Base-by-base conservation (phyloP, 208 protist species). In the Angomonas deanei region DNA sequence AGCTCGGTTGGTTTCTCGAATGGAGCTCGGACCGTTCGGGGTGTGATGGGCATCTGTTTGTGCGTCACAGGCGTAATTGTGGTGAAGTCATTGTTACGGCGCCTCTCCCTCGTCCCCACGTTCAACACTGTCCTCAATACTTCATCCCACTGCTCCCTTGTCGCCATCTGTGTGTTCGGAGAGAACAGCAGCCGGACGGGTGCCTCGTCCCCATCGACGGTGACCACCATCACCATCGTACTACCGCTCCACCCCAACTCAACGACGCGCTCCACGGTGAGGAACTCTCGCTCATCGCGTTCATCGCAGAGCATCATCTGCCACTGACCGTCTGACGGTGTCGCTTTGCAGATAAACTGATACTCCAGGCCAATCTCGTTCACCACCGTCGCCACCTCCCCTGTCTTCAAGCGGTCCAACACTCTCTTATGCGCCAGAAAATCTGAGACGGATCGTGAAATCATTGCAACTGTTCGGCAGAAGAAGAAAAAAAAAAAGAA, bases 351-450 rank as follows among this genome's bases (percentile, higher is more conserved):
- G 23, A 38, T 42, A 3, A 59, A 30, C 1, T 11, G 11, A 23
- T 59, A 59, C 28, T 2, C 3, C 6, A 59, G 28, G 10, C 53
- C 53, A 1, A 59, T 59, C 21, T 59, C 53, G 21, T 59, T 34
- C 6, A 26, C n/a, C 30, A 59, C 17, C 2, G 21, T 24, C 28
- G 24, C 24, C 28, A 8, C 53, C 21, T 36, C 28, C 15, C 53
- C 53, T 10, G 11, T 30, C 30, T 59, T 59, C 13, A 59, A 23
- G 1, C 28, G 2, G n/a, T 19, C n/a, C 30, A 59, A 21, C n/a
- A 59, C 24, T 11, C 13, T 24, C 2, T 31, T 30, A 38, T 59
- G 32, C 24, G 53, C 53, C 8, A 34, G 15, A 30, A 36, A 59
- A 8, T 59, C 53, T 39, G 6, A 21, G 4, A 59, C 3, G 42